Base-by-base conservation (phyloP, 306 rosid species). In the Cicer yamashitae region DNA sequence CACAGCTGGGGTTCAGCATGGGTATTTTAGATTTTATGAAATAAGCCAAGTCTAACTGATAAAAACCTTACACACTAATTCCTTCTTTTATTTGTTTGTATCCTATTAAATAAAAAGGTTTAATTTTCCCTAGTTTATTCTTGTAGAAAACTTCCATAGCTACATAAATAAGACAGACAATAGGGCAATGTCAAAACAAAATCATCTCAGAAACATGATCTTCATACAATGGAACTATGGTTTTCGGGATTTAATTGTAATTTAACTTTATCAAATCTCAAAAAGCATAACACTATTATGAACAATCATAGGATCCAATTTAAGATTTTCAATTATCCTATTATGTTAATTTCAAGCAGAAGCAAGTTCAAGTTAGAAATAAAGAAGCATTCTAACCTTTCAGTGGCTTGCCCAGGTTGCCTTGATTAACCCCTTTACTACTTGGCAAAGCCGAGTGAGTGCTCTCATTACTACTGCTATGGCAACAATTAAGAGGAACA, bases 401-500 rank as follows among this genome's bases (percentile, higher is more conserved):
- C 17, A 50, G 63, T 47, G 84, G 82, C 82, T 82, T 86, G 73
- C 62, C 68, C 40, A 17, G 81, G 77, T 61, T 46, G 34, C 79
- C 70, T n/a, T 8, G 86, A 74, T 88, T 83, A 56, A 51, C 60
- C 67, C 74, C 85, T 82, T 81, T 87, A 76, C 74, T 77, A 69
- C 78, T 57, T 54, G 81, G 76, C 79, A 81, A 59, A 63, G 82
- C 81, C 22, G 71, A 81, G 15, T 82, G 90, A 39, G 80, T 81
- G 89, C 85, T 91, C 81, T 88, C 96, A 17, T 83, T 88, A 65
- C 91, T 88, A 68, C 94, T 86, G 78, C 91, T 88, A 75, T 85
- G 48, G 86, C 90, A 77, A 79, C 87, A 77, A 77, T 82, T 86
- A 39, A 45, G 79, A 50, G 87, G 89, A 64, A 53, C 74, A 9